Evolutionary conservation across 1,284 basidiomycete species (phyloP).

Genomic region (Irpex lacteus): DNA sequence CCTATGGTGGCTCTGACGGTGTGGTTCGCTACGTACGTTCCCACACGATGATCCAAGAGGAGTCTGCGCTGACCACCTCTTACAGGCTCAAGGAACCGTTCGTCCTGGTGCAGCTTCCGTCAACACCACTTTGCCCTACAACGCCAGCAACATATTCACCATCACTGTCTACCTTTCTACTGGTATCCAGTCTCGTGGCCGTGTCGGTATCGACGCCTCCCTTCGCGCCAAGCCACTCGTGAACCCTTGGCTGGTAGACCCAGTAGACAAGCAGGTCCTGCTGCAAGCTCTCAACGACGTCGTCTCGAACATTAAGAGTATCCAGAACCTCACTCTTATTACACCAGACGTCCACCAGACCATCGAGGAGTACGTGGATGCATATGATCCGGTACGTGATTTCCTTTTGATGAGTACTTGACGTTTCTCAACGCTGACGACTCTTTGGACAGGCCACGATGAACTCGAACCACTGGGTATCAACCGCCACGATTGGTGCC

Average conservation of each 20-base stretch:
- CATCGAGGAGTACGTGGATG: constrained; percentile 48
- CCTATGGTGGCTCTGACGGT: constrained; percentile 44
- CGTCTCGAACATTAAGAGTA: constrained; percentile 36
- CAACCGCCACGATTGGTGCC: constrained; percentile 47
- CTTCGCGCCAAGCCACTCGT: constrained; percentile 46
- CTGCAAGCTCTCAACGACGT: constrained; percentile 50
- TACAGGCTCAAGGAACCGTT: constrained; percentile 58
- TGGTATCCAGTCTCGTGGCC: constrained; percentile 61
- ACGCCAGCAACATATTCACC: constrained; percentile 55
- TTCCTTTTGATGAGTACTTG: not conserved
- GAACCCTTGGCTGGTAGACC: constrained; percentile 58
- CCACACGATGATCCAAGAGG: not conserved
- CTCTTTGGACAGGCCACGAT: constrained; percentile 25
- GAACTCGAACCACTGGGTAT: constrained; percentile 62
- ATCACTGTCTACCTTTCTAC: constrained; percentile 53
- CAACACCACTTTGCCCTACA: constrained; percentile 49
- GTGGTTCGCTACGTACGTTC: constrained; percentile 44
- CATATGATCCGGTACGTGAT: constrained; percentile 40
- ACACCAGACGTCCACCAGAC: constrained; percentile 58
- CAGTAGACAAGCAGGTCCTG: constrained; percentile 50
- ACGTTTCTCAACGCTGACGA: too few relatives aligned
- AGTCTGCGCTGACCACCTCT: not conserved
- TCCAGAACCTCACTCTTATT: constrained; percentile 49
- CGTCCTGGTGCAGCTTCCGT: constrained; percentile 60
- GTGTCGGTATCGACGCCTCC: constrained; percentile 55